Evolutionary conservation across 2,329 filamentous ascomycete genomes (phyloP), one percentile per base, ranked within the genome.

Genomic region (Oidium heveae): DNA sequence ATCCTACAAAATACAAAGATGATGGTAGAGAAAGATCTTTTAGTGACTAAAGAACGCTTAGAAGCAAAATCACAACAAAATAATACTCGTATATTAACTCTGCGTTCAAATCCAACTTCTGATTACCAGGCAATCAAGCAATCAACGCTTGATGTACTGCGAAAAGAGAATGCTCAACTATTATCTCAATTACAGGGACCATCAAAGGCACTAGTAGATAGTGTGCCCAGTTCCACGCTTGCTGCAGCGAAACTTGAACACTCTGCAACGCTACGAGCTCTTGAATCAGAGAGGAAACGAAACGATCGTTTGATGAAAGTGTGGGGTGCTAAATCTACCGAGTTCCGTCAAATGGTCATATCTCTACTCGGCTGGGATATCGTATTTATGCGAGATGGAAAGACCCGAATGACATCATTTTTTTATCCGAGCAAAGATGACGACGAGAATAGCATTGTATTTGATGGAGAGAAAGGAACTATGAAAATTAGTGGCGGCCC

Each of bases 401-500:
- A 94, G 63, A 93, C 95, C 68, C 82, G 86, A 34, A 86, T 95
- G 22, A 93, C 89, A 55, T 83, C 76, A 57, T 83, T 89, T 59
- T 93, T 89, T 64, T 84, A 84, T 64, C 82, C 87, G 0, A 80
- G 77, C 1, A 67, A 68, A 57, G 69, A 77, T 66, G 65, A 74
- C 7, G 78, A 84, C 18, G 79, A 82, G 66, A 81, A 82, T 60
- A 79, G 75, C 56, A 81, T 83, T 57, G 79, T 94, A 0, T 95
- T 95, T 66, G 87, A 94, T 67, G 87, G 87, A 53, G 87, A 95
- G 69, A 80, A 84, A 56, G 91, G 89, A 8, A 95, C 88, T 0
- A 98, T 98, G 91, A 98, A 98, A 73, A 84, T 98, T 56, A 85
- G 82, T 36, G 91, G 91, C 1, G 91, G 91, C 0, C 85, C 87